phyloP scores from a whole-genome alignment of 1,139 yeast species.

The Pichia inconspicua region DNA sequence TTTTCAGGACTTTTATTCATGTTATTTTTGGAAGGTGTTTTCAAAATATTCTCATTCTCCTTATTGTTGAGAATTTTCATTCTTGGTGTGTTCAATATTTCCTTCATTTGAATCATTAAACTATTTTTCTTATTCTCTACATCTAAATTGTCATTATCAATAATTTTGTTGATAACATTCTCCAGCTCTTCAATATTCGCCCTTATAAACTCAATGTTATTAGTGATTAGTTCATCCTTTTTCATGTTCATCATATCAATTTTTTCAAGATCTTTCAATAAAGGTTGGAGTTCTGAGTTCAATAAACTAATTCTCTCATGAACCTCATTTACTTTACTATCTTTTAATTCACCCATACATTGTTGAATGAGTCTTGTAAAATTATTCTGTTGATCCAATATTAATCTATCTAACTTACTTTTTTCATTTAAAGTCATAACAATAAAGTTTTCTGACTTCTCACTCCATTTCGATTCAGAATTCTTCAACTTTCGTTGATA shows the following conservation, averaged over 20 bases:
- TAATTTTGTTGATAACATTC: neutral
- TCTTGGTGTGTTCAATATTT: neutral
- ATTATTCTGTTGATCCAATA: neutral
- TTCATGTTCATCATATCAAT: neutral
- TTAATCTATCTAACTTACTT: neutral
- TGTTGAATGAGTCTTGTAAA: neutral
- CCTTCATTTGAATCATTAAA: neutral
- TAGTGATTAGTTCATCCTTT: neutral
- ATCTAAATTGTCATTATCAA: neutral
- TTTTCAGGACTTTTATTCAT: neutral
- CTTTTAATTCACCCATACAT: neutral
- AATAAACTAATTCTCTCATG: neutral
- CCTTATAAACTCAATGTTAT: neutral
- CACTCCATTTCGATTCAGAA: constrained; percentile 1
- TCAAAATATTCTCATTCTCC: neutral
- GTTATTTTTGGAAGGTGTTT: neutral
- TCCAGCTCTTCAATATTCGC: constrained; percentile 1
- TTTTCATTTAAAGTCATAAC: neutral
- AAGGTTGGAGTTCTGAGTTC: neutral
- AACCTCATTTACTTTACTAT: neutral
- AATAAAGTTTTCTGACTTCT: neutral
- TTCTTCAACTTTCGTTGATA: neutral
- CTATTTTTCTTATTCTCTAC: neutral
- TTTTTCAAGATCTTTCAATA: neutral
- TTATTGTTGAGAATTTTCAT: neutral